Base-by-base conservation (phyloP, 1,284 basidiomycete species). In the Rhodotorula sp. region DNA sequence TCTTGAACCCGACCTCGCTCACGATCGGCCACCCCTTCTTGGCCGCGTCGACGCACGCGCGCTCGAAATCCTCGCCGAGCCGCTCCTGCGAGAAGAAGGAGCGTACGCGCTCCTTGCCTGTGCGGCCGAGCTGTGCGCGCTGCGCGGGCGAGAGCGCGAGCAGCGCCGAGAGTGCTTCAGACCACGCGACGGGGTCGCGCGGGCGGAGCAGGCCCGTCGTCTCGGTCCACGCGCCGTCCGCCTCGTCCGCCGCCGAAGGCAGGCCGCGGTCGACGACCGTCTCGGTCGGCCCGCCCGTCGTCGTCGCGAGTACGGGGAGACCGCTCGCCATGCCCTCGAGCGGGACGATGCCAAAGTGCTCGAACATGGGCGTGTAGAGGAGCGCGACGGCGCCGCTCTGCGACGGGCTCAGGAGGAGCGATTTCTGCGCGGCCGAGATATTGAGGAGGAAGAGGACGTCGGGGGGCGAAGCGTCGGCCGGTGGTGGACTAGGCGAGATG, bases 261-360 rank as follows among this genome's bases (percentile, higher is more conserved):
- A 67, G 27, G 34, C 77, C 79, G 12, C 62, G 56, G 78, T 91
- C 87, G 16, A 94, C 81, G 27, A 97, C 83, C 58, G 91, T 96
- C 82, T 99, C 96, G 1, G 88, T 90, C 1, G 97, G 96, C 0
- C 96, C 96, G 48, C 97, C 96, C 63, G 87, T 90, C 80, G 94
- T 85, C 77, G 90, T 92, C 0, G 94, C 94, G 10, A 99, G 82
- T 0, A 99, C 91, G 0, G 94, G 93, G 0, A 98, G 81, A 2
- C 93, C 92, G 72, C 91, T 94, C 3, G 89, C 87, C 93, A 98
- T 97, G 0, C 89, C 95, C 81, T 99, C 97, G 9, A 98, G 87
- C 0, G 96, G 96, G 0, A 91, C 95, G 77, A 99, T 98, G 3
- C 96, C 96, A 80, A 99, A 97, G 81, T 99, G 96, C 80, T 99